A percentile compares a stretch with the other conserved stretches of the same genome.
phyloP scores from a whole-genome alignment of 805 yeast genomes.

The Saturnispora sekii region DNA sequence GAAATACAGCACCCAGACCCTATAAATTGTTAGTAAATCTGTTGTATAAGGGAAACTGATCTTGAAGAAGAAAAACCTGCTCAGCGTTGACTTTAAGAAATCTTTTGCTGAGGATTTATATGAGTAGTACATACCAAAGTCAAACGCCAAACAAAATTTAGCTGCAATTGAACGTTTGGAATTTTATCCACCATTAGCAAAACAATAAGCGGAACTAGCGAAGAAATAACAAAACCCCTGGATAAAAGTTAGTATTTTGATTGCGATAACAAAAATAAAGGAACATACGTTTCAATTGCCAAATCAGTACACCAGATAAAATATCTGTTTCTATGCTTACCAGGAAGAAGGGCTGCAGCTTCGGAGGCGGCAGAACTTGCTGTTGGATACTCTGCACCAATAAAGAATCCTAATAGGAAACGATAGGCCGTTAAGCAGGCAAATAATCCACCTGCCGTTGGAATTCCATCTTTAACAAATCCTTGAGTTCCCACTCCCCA shows the following conservation, averaged over 20 bases:
- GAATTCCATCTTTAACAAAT: constrained; percentile 26
- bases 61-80: too few species aligned
- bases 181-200: constrained; percentile 69
- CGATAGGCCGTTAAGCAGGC: constrained; percentile 77
- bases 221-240: constrained; percentile 66
- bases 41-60: too few species aligned
- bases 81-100: too few species aligned
- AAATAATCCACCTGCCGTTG: constrained; percentile 61
- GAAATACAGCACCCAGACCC: constrained; percentile 88
- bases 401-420: constrained; percentile 81
- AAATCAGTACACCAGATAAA: constrained; percentile 82
- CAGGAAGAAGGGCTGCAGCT: constrained; percentile 66
- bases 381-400: constrained; percentile 93
- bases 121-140: too few species aligned
- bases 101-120: too few species aligned
- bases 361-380: constrained; percentile 93
- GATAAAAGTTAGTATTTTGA: too few species aligned
- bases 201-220: constrained; percentile 80
- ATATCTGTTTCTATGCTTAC: constrained; percentile 83
- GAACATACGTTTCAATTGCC: constrained; percentile 53
- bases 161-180: not conserved
- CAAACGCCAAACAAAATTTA: too few species aligned
- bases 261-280: too few species aligned
- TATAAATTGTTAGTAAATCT: constrained; percentile 79
- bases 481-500: constrained; percentile 61